Evolutionary conservation across 257 asterid species (phyloP), one percentile per base, ranked within the genome.

Genomic region (Primulina eburnea): DNA sequence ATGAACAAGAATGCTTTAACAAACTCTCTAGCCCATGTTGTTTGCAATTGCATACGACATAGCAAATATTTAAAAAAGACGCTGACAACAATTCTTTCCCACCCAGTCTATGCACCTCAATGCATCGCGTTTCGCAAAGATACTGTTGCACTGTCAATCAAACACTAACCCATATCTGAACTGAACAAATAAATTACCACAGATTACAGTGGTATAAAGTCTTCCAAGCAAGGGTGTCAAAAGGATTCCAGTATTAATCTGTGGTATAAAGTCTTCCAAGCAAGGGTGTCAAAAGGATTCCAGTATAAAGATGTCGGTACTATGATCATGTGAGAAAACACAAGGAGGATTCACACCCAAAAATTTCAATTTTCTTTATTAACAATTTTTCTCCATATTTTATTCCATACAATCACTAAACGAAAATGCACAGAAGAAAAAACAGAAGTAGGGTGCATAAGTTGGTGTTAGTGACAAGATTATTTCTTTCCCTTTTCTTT

Each of bases 161-260:
- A 40, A 40, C 50, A 40, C 1, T 16, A 9, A 40, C 16, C 4
- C 0, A 40, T 12, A 40, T 3, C 14, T 3, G 50, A 40, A 40
- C 50, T 10, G 50, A 40, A 40, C 4, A 40, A 40, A 40, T 5
- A 40, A 40, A 40, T 40, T 17, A 40, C 50, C 50, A 40, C 16
- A 10, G 8, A 40, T 11, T 40, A 40, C 50, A 10, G 50, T 1
- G 16, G 16, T 10, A 9, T 40, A 9, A 40, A 8, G 50, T 5
- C 50, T 40, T 10, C 50, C 50, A 7, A 8, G 1, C 43, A 37
- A 7, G 43, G 5, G 17, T 10, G 17, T 40, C 16, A 40, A 40
- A 57, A 26, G 14, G 73, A 74, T 30, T 18, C 67, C 60, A 64
- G 30, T 32, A 43, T 35, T n/a, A n/a, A n/a, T n/a, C n/a, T n/a